These are phyloP conservation scores for Cocos nucifera DNA, from an alignment of 176 grass and related monocot genomes.

Conservation along the genomic window DNA sequence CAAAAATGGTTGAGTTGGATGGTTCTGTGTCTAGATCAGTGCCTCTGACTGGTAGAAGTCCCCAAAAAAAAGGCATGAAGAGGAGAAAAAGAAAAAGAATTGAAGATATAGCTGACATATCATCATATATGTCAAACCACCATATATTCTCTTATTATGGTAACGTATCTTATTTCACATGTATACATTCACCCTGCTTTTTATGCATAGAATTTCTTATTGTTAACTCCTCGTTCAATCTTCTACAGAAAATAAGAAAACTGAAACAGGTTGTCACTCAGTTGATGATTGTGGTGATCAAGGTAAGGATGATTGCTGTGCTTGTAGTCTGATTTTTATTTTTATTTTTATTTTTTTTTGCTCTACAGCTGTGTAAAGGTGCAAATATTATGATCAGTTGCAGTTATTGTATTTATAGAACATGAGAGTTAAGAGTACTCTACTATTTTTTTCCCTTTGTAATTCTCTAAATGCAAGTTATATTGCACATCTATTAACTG, in stretches of 20 bases:
- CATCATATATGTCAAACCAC: conserved; percentile 66
- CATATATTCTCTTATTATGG: conserved; percentile 79
- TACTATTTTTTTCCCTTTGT: too few relatives aligned
- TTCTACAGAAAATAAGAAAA: conserved; percentile 53
- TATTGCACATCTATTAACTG: too few relatives aligned
- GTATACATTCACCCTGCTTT: too few relatives aligned
- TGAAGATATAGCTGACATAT: conserved; percentile 42
- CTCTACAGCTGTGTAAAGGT: too few relatives aligned
- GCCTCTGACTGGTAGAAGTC: conserved; percentile 50
- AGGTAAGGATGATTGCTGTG: conserved; percentile 32
- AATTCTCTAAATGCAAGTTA: too few relatives aligned
- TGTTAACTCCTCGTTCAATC: background rate
- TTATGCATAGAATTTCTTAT: too few relatives aligned
- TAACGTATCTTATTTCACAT: conserved; percentile 30
- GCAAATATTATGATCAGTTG: too few relatives aligned
- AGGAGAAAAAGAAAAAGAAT: conserved; percentile 67
- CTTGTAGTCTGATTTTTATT: background rate
- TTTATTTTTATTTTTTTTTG: too few relatives aligned
- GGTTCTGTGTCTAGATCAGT: conserved; percentile 47
- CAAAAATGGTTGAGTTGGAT: conserved; percentile 2
- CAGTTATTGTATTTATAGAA: too few relatives aligned
- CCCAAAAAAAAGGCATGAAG: conserved; percentile 65
- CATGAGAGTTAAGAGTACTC: too few relatives aligned
- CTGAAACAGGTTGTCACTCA: conserved; percentile 61
- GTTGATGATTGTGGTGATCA: conserved; percentile 47